A percentile compares a stretch with the other conserved stretches of the same genome.
phyloP scores from a whole-genome alignment of 2,329 filamentous ascomycete genomes.

The Talaromyces rugulosus region DNA sequence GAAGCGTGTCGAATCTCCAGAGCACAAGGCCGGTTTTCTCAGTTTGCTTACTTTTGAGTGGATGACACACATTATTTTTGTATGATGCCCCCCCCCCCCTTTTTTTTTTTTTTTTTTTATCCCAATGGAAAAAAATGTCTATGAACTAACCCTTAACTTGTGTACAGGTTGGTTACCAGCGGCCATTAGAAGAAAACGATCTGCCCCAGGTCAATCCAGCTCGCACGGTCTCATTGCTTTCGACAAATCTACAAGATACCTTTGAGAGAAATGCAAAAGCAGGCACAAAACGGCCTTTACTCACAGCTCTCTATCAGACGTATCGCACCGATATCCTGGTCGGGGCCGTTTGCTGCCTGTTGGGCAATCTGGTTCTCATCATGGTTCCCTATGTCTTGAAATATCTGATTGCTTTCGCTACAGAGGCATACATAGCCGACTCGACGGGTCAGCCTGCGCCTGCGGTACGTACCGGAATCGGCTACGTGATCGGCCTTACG shows the following conservation, averaged over 20 bases:
- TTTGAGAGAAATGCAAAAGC: constrained; percentile 63
- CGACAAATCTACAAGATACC: constrained; percentile 58
- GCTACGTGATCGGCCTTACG: constrained; percentile 75
- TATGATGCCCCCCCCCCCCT: constrained; percentile 34
- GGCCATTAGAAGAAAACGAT: constrained; percentile 73
- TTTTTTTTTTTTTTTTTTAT: constrained; percentile 4
- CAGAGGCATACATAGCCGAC: constrained; percentile 66
- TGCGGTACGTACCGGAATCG: constrained; percentile 67
- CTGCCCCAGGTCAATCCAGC: constrained; percentile 79
- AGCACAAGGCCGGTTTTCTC: constrained; percentile 66
- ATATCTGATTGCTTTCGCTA: constrained; percentile 80
- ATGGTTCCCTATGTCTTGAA: constrained; percentile 75
- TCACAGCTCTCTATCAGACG: constrained; percentile 76
- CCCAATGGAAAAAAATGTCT: background rate
- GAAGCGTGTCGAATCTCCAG: constrained; percentile 54
- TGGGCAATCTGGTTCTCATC: constrained; percentile 66
- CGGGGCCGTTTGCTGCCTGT: constrained; percentile 69
- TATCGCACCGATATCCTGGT: constrained; percentile 78
- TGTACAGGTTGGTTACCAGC: constrained; percentile 69
- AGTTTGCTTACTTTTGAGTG: constrained; percentile 76
- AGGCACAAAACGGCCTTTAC: constrained; percentile 66
- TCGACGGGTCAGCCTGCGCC: constrained; percentile 52
- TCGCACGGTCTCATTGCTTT: constrained; percentile 64
- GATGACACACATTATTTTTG: constrained; percentile 78
- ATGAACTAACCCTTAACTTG: background rate